These are phyloP conservation scores for Leccinum broughii DNA, from an alignment of 768 basidiomycete species.

Conservation along the genomic window DNA sequence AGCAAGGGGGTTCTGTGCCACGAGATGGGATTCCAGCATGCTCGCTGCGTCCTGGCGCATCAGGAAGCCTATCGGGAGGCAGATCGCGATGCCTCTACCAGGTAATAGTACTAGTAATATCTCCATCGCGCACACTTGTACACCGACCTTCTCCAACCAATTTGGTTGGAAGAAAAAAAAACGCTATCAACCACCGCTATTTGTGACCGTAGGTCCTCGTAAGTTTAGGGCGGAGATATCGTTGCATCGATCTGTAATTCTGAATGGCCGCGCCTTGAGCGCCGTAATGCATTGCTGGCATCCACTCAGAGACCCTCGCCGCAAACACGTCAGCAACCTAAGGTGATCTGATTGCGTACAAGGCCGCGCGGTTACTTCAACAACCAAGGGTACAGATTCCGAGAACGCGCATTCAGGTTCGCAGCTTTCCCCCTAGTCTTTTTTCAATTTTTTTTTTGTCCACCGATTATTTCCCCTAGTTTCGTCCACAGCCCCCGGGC, in stretches of 20 bases:
- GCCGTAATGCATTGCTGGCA: constrained; percentile 35
- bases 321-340: constrained; percentile 30
- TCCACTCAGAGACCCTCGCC: constrained; percentile 25
- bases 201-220: constrained; percentile 11
- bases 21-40: constrained; percentile 16
- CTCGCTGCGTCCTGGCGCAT: constrained; percentile 18
- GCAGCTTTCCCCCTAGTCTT: constrained; percentile 11
- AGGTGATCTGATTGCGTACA: constrained; percentile 32
- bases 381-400: constrained; percentile 27
- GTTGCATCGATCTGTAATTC: constrained; percentile 1
- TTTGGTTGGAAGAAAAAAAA: not conserved
- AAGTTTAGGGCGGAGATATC: constrained; percentile 26
- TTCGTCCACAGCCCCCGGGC: constrained; percentile 17
- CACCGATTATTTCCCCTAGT: constrained; percentile 11
- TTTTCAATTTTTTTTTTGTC: constrained; percentile 10
- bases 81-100: constrained; percentile 22
- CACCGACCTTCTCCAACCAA: constrained; percentile 6
- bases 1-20: constrained; percentile 9
- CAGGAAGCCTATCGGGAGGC: constrained; percentile 20
- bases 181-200: not conserved
- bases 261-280: constrained; percentile 9
- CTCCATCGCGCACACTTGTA: not conserved
- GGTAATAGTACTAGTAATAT: constrained; percentile 1
- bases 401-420: constrained; percentile 30
- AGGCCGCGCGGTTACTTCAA: constrained; percentile 13